Conservation (phyloP, 2,329 filamentous ascomycete genomes). For the Cordyceps cicadae region DNA sequence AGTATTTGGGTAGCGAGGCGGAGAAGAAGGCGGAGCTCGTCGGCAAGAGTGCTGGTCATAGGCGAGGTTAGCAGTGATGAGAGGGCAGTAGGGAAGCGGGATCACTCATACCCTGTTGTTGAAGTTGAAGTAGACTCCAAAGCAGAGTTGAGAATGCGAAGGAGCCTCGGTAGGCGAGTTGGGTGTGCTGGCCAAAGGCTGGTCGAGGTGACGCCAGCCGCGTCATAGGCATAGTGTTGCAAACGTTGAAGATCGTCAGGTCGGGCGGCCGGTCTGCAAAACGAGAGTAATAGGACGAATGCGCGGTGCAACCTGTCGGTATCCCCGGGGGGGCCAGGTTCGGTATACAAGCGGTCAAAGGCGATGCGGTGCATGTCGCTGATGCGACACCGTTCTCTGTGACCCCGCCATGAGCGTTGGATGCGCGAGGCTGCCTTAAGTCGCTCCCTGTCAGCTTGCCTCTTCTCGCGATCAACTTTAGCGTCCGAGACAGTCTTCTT, state of each 20-base stretch:
- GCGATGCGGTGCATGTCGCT: constrained; percentile 48
- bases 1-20: not conserved
- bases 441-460: constrained; percentile 73
- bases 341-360: constrained; percentile 54
- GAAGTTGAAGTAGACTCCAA: constrained; percentile 16
- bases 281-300: constrained; percentile 40
- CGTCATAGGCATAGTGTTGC: constrained; percentile 35
- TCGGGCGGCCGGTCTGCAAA: constrained; percentile 35
- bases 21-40: not conserved
- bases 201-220: constrained; percentile 27
- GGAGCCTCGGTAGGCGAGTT: constrained; percentile 28
- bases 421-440: constrained; percentile 65
- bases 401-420: constrained; percentile 76
- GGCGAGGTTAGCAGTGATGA: not conserved
- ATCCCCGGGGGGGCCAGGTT: constrained; percentile 23
- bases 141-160: constrained; percentile 27
- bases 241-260: constrained; percentile 42
- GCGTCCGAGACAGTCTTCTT: constrained; percentile 76
- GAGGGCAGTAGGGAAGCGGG: not conserved
- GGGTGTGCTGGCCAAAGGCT: constrained; percentile 27
- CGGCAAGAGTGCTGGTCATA: not conserved
- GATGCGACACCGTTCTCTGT: constrained; percentile 52
- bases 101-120: not conserved
- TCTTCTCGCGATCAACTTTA: constrained; percentile 72
- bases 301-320: constrained; percentile 31